Evolutionary conservation across 2,329 filamentous ascomycete genomes (phyloP).

Genomic region (Escovopsis weberi): DNA sequence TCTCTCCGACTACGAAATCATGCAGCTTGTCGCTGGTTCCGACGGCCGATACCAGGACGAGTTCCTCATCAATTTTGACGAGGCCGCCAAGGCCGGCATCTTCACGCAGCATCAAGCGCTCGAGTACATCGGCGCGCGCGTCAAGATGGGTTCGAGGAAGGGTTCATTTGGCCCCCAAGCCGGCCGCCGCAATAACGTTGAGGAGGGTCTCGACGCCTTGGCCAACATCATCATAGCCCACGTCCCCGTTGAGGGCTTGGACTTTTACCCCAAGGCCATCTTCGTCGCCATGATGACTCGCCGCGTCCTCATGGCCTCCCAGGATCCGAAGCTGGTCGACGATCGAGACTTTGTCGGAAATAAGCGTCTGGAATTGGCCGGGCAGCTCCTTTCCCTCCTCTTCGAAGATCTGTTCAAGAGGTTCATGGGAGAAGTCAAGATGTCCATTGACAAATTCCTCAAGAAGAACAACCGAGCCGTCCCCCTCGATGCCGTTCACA

Average conservation of each 20-base stretch:
- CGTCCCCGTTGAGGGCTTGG: conserved; percentile 77
- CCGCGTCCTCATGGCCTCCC: conserved; percentile 86
- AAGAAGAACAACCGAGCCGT: conserved; percentile 86
- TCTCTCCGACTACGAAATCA: conserved; percentile 86
- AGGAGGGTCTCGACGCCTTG: conserved; percentile 85
- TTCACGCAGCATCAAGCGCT: conserved; percentile 91
- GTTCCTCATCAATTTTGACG: conserved; percentile 90
- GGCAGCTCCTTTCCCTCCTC: conserved; percentile 80
- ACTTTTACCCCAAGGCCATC: conserved; percentile 93
- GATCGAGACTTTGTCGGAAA: conserved; percentile 97
- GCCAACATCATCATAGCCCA: conserved; percentile 90
- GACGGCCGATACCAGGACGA: conserved; percentile 87
- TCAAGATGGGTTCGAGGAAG: conserved; percentile 70
- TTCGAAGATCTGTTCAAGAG: conserved; percentile 98
- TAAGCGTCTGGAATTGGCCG: conserved; percentile 87
- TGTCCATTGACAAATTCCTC: conserved; percentile 86
- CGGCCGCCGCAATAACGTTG: conserved; percentile 59
- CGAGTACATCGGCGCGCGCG: conserved; percentile 75
- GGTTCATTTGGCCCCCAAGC: conserved; percentile 38
- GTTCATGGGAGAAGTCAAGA: conserved; percentile 77
- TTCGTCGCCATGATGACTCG: conserved; percentile 96
- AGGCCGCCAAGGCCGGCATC: conserved; percentile 68
- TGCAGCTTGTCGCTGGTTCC: conserved; percentile 76
- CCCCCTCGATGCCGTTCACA: conserved; percentile 72
- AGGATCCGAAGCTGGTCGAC: conserved; percentile 79